A percentile compares a stretch with the other conserved stretches of the same genome.
phyloP scores from a whole-genome alignment of 495 filamentous ascomycete species.

The Letharia columbiana region DNA sequence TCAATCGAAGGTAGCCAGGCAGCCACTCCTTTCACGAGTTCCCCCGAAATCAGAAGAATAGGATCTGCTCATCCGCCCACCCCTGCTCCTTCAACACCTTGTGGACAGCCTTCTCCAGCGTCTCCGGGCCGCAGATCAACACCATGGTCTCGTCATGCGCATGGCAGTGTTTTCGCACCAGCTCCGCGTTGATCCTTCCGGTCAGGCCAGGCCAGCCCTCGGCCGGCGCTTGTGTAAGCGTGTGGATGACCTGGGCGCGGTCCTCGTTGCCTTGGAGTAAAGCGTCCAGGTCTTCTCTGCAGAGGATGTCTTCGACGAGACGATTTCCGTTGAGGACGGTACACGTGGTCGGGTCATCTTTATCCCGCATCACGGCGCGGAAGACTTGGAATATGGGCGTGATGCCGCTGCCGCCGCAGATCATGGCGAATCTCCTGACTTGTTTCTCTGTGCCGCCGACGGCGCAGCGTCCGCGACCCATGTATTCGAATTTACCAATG shows the following conservation, averaged over 20 bases:
- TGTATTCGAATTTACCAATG: constrained; percentile 79
- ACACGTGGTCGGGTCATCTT: constrained; percentile 51
- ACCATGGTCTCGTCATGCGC: constrained; percentile 53
- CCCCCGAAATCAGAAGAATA: constrained; percentile 60
- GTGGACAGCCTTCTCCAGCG: constrained; percentile 64
- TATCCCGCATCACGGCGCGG: constrained; percentile 60
- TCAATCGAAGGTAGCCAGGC: no score
- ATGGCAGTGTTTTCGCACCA: constrained; percentile 54
- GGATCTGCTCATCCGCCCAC: constrained; percentile 69
- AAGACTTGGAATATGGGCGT: constrained; percentile 90
- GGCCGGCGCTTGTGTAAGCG: constrained; percentile 52
- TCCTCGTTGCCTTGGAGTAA: constrained; percentile 43
- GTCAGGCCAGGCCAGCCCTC: constrained; percentile 58
- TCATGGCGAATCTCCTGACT: constrained; percentile 73
- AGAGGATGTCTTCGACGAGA: constrained; percentile 74
- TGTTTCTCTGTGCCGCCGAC: constrained; percentile 50
- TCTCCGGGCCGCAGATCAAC: constrained; percentile 74
- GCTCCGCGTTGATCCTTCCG: constrained; percentile 56
- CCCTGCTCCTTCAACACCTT: constrained; percentile 56
- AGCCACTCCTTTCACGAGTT: not conserved
- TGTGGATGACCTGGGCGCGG: constrained; percentile 62
- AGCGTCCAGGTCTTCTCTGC: constrained; percentile 62
- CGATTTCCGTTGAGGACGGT: constrained; percentile 75
- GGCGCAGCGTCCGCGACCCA: constrained; percentile 54
- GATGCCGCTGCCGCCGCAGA: constrained; percentile 82